Evolutionary conservation across 345 rosid species (phyloP), one percentile per base, ranked within the genome.

Genomic region (Lagerstroemia speciosa): DNA sequence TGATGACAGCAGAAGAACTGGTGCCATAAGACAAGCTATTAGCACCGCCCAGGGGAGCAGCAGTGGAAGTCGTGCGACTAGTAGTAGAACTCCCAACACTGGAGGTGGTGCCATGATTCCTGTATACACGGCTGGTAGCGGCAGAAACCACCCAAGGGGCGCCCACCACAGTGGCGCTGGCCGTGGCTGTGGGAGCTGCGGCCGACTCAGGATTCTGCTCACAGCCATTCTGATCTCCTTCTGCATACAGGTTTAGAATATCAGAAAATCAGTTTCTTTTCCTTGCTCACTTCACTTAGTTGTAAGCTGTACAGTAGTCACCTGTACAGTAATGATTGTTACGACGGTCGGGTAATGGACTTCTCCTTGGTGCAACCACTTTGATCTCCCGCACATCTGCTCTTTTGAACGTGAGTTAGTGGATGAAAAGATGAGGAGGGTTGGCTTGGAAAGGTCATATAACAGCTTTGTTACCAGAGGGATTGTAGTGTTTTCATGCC

Each of bases 91-190:
- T 58, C 63, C 29, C 32, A 12, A 5, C 63, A 58, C 6, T 8
- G 33, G 70, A 33, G 65, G 58, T 10, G 68, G 46, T 0, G 69
- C 68, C 0, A 62, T 62, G 38, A 69, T 71, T 43, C 80, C 80
- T 12, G 26, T 69, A 41, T 62, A 74, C 14, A 67, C 73, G 9
- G 72, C 53, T 24, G 78, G 73, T 0, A 80, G 80, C 0, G 80
- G 77, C 40, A 77, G 30, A 58, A 73, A 76, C 64, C 78, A 30
- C 60, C 72, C 61, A 52, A 52, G 15, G 10, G 12, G 66, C 0
- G n/a, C 31, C 75, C 78, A 66, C 73, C 67, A 37, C 20, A 34
- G 71, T 37, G 76, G 76, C 2, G 65, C 67, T 62, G 30, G 61
- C 73, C 12, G 60, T 27, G 20, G 29, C 22, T 19, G 34, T 33